A percentile compares a stretch with the other conserved stretches of the same genome.
These are phyloP conservation scores for Talaromyces piceae DNA, from an alignment of 2,329 filamentous ascomycete genomes.

Conservation along the genomic window DNA sequence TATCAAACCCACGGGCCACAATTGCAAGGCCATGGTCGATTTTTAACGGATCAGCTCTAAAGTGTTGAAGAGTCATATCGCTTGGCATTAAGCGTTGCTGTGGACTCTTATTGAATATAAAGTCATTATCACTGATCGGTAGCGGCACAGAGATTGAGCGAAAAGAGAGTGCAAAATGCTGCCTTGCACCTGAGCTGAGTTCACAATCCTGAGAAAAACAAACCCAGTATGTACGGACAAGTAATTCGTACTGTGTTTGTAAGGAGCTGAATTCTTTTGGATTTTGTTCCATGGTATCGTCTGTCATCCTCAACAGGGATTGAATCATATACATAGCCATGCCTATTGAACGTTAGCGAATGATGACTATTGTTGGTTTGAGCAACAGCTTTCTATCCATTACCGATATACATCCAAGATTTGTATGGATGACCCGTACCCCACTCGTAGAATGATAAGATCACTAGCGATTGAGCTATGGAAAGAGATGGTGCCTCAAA, in stretches of 20 bases:
- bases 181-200: conserved; percentile 29
- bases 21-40: conserved; percentile 29
- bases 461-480: conserved; percentile 30
- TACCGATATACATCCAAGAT: conserved; percentile 34
- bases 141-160: conserved; percentile 30
- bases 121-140: conserved; percentile 29
- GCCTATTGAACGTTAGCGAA: conserved; percentile 16
- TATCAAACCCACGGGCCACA: conserved; percentile 31
- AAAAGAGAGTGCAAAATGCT: conserved; percentile 31
- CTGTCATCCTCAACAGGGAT: conserved; percentile 28
- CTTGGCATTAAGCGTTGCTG: conserved; percentile 22
- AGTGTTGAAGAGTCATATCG: conserved; percentile 9
- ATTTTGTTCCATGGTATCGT: conserved; percentile 31
- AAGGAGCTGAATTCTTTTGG: conserved; percentile 27
- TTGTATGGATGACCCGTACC: conserved; percentile 29
- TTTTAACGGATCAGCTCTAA: conserved; percentile 20
- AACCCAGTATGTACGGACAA: conserved; percentile 32
- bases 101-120: conserved; percentile 23
- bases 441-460: conserved; percentile 32
- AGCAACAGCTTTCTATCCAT: background rate
- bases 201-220: conserved; percentile 33
- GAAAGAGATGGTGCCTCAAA: conserved; percentile 28
- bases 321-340: conserved; percentile 36
- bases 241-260: conserved; percentile 29
- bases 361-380: background rate